Evolutionary conservation across 1,284 basidiomycete species (phyloP).

Genomic region (Ceratobasidium sp.): DNA sequence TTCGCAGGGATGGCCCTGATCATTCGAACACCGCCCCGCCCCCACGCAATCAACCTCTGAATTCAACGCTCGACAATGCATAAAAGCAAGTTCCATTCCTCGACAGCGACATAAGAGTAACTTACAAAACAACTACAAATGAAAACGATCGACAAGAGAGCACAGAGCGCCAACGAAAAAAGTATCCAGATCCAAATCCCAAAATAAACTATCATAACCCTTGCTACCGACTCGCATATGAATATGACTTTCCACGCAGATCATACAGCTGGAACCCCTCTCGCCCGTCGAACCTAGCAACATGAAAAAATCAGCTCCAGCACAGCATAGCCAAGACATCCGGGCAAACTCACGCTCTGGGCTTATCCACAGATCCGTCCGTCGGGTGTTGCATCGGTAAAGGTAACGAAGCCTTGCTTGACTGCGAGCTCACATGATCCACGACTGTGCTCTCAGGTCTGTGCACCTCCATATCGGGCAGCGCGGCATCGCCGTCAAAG

Average conservation of each 20-base stretch:
- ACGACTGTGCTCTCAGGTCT: constrained; percentile 1
- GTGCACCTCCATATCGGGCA: constrained; percentile 20
- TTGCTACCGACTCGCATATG: constrained; percentile 9
- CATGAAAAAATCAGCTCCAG: not conserved
- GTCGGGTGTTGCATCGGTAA: not conserved
- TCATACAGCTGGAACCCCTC: constrained; percentile 39
- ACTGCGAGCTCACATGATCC: constrained; percentile 26
- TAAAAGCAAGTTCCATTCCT: too few relatives aligned
- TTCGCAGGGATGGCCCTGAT: too few relatives aligned
- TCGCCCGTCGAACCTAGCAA: constrained; percentile 23
- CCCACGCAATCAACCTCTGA: not conserved
- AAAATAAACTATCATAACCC: not conserved
- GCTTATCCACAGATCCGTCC: not conserved
- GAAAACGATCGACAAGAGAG: not conserved
- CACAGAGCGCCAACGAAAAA: not conserved
- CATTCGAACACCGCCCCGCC: too few relatives aligned
- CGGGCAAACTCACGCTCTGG: constrained; percentile 13
- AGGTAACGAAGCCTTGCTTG: constrained; percentile 11
- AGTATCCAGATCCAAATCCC: not conserved
- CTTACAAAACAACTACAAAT: not conserved
- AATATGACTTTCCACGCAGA: constrained; percentile 27
- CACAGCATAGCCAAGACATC: not conserved
- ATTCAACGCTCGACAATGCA: not conserved
- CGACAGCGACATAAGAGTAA: constrained; percentile 2
- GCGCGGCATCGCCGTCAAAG: constrained; percentile 27